Percentiles rank a stretch among this genome's conserved stretches.
Conservation (phyloP, 2,329 filamentous ascomycete species). For the Trichoderma lentiforme region DNA sequence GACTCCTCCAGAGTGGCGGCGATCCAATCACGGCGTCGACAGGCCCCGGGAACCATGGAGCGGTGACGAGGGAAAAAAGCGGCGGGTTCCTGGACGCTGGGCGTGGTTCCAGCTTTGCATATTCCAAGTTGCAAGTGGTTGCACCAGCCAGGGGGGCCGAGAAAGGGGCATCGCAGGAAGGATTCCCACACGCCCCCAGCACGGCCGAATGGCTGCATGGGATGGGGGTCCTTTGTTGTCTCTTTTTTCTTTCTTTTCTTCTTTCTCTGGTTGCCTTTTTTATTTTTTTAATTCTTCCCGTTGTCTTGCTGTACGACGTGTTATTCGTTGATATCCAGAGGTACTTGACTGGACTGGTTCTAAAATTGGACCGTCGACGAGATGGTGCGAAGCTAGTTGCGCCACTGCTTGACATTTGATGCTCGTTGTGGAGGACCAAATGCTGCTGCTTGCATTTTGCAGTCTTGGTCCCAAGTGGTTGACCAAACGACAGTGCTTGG, state of each 20-base stretch:
- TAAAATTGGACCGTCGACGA: not conserved
- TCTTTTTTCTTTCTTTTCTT: not conserved
- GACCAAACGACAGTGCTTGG: not conserved
- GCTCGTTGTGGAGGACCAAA: not conserved
- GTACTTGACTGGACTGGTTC: not conserved
- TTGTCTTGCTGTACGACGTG: not conserved
- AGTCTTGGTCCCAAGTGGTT: not conserved
- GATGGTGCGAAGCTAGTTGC: not conserved
- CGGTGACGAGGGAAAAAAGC: constrained; percentile 23
- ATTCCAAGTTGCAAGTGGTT: constrained; percentile 7
- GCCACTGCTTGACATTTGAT: not conserved
- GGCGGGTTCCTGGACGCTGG: constrained; percentile 21
- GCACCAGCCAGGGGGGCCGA: constrained; percentile 7
- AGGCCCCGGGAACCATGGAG: constrained; percentile 19
- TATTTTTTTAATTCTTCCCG: not conserved
- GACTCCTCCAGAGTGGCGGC: constrained; percentile 21
- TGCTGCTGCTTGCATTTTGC: not conserved
- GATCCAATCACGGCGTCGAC: constrained; percentile 23
- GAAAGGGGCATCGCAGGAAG: constrained; percentile 9
- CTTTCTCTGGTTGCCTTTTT: not conserved
- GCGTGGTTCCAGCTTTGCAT: constrained; percentile 7
- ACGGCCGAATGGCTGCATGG: constrained; percentile 7
- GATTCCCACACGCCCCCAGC: constrained; percentile 8
- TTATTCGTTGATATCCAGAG: not conserved
- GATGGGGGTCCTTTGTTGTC: not conserved